Conservation (phyloP, 163 green algal species). For the Trebouxia gelatinosa region DNA sequence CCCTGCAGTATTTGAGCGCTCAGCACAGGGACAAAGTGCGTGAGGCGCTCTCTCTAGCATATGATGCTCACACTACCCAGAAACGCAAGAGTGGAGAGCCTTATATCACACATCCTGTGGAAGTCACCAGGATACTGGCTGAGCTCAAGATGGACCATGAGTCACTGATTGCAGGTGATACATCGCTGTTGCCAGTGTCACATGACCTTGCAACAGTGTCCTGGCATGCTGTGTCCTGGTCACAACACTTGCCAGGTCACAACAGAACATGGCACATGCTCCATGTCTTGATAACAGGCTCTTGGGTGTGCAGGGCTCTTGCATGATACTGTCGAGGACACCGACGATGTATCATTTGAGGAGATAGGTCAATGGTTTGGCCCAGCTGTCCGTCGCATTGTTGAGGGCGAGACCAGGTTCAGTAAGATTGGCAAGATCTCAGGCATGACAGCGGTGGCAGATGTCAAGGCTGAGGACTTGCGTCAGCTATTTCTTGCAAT, state of each 20-base stretch:
- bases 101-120: conserved; percentile 89
- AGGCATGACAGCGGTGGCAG: conserved; percentile 17
- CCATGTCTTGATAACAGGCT: too few species aligned
- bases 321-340: conserved; percentile 91
- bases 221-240: too few species aligned
- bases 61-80: conserved; percentile 71
- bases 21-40: conserved; percentile 47
- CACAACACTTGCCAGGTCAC: too few species aligned
- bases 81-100: conserved; percentile 80
- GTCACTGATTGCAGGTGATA: conserved; percentile 64
- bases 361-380: conserved; percentile 76
- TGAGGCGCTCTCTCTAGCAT: conserved; percentile 69
- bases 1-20: conserved; percentile 58
- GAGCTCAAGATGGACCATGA: conserved; percentile 78
- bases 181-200: too few species aligned
- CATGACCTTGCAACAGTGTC: too few species aligned
- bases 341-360: conserved; percentile 68
- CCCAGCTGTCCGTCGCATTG: conserved; percentile 67
- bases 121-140: conserved; percentile 79
- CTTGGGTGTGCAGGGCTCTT: conserved; percentile 74
- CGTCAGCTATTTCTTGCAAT: conserved; percentile 88
- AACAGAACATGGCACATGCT: too few species aligned
- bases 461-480: conserved; percentile 78
- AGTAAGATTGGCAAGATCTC: conserved; percentile 57
- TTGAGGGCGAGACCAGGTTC: conserved; percentile 90